Percentiles rank a stretch among this genome's conserved stretches.
Conservation (phyloP, 305 asterid genomes). For the Fraxinus latifolia region DNA sequence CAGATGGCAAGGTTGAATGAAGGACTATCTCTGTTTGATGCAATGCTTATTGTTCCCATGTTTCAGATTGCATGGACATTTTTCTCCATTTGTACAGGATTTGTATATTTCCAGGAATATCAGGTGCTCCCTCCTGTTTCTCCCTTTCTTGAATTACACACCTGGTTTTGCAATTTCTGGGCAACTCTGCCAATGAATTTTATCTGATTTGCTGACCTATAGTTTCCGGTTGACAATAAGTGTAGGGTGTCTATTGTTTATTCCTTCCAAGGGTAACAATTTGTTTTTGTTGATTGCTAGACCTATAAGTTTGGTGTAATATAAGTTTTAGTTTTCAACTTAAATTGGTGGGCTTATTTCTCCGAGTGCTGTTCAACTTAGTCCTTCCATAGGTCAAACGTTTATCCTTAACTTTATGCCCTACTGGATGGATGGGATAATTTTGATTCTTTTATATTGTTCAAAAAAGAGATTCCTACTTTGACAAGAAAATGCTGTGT, state of each 20-base stretch:
- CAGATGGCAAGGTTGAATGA: slow-evolving; percentile 97
- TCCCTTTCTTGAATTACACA: background rate
- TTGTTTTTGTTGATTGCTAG: background rate
- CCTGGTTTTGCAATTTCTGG: background rate
- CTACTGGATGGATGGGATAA: slow-evolving; percentile 11
- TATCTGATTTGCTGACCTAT: slow-evolving; percentile 12
- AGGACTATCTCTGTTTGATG: slow-evolving; percentile 86
- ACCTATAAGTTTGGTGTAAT: background rate
- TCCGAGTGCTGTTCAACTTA: slow-evolving; percentile 1
- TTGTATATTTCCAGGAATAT: slow-evolving; percentile 90
- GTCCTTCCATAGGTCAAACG: slow-evolving; percentile 8
- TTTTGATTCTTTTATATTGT: background rate
- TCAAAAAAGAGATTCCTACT: background rate
- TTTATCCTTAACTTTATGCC: background rate
- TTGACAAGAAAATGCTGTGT: background rate
- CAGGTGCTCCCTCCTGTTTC: slow-evolving; percentile 49
- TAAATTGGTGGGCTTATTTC: slow-evolving; percentile 11
- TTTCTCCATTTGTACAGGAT: slow-evolving; percentile 98
- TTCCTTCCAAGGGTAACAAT: background rate
- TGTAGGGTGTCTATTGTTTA: slow-evolving; percentile 7
- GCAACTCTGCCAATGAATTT: background rate
- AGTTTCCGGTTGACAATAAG: background rate
- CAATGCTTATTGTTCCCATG: slow-evolving; percentile 96
- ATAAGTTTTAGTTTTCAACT: background rate
- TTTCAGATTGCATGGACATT: slow-evolving; percentile 97